A percentile compares a stretch with the other conserved stretches of the same genome.
Conservation (phyloP, 306 rosid genomes). For the Glycine latifolia region DNA sequence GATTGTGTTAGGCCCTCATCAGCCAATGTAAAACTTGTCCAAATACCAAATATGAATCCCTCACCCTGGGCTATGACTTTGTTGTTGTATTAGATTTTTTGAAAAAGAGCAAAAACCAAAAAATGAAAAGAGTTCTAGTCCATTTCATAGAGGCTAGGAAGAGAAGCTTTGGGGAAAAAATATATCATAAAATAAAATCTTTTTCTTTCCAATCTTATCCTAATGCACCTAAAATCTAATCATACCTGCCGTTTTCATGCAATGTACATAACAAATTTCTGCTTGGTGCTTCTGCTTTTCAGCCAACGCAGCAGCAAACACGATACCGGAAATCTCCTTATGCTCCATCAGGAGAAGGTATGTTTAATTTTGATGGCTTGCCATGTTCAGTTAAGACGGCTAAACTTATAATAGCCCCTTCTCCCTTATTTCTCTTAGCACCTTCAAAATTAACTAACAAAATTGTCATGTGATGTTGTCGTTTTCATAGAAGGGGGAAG, state of each 20-base stretch:
- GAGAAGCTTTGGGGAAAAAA: neutral
- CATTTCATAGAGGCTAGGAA: constrained; percentile 26
- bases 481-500: constrained; percentile 68
- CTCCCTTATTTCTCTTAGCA: neutral
- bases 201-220: neutral
- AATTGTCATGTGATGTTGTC: constrained; percentile 27
- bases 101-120: neutral
- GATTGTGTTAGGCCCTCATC: neutral
- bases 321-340: constrained; percentile 91
- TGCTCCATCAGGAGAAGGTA: constrained; percentile 93
- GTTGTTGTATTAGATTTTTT: neutral
- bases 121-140: neutral
- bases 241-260: neutral
- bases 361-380: constrained; percentile 26
- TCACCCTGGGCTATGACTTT: no score
- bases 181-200: neutral
- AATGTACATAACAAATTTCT: constrained; percentile 3
- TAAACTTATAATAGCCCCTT: neutral
- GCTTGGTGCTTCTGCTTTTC: constrained; percentile 23
- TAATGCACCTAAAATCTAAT: neutral
- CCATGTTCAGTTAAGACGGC: constrained; percentile 26
- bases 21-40: no score
- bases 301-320: constrained; percentile 98
- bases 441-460: constrained; percentile 10
- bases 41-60: no score